A percentile compares a stretch with the other conserved stretches of the same genome.
Evolutionary conservation across 305 asterid species (phyloP).

Genomic region (Fraxinus ornus): DNA sequence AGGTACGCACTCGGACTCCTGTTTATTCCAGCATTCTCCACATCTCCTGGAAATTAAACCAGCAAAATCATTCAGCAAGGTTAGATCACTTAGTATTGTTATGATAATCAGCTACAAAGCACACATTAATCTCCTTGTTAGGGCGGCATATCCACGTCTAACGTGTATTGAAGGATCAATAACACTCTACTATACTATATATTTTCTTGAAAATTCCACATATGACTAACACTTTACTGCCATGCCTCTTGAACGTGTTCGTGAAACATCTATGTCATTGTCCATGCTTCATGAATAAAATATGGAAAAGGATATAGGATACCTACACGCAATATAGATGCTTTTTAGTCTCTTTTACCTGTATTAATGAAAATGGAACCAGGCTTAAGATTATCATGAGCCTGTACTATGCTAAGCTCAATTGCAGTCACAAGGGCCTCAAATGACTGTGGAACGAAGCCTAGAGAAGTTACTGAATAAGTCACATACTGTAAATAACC

Average conservation of each 20-base stretch:
- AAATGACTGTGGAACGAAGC: constrained; percentile 59
- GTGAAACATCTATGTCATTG: background rate
- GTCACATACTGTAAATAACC: constrained; percentile 59
- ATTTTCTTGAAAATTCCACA: background rate
- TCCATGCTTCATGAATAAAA: background rate
- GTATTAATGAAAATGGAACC: constrained; percentile 44
- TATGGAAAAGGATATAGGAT: background rate
- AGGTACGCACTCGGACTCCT: constrained; percentile 64
- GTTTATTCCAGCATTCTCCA: constrained; percentile 51
- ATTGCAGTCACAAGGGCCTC: constrained; percentile 49
- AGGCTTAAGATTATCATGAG: constrained; percentile 45
- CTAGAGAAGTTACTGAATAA: constrained; percentile 50
- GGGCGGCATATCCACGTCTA: background rate
- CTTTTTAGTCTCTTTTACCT: constrained; percentile 27
- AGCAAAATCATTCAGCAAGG: background rate
- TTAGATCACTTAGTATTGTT: background rate
- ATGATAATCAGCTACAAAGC: background rate
- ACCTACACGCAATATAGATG: background rate
- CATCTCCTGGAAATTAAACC: constrained; percentile 35
- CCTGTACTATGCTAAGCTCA: constrained; percentile 53
- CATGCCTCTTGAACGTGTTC: background rate
- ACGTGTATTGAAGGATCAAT: background rate
- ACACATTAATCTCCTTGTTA: background rate
- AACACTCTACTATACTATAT: background rate
- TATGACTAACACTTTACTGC: background rate